Conservation (phyloP, 78 protist genomes). For the Ministeria vibrans region DNA sequence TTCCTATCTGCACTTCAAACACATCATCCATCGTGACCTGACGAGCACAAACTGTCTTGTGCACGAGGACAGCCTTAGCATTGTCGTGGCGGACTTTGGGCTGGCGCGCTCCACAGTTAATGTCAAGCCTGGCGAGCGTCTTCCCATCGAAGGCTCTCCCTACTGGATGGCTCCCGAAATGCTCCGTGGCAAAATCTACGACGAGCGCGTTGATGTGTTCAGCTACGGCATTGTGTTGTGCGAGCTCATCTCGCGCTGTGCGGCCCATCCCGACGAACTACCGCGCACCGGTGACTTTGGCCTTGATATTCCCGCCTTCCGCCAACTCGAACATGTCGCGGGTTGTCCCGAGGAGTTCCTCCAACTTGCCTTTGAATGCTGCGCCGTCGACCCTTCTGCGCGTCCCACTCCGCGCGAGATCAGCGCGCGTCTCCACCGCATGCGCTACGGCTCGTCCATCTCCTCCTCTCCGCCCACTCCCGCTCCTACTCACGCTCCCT, state of each 20-base stretch:
- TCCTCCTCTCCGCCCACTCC: too few relatives aligned
- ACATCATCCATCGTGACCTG: conserved; percentile 54
- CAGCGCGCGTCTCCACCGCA: too few relatives aligned
- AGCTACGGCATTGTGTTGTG: conserved; percentile 18
- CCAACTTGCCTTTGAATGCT: not conserved
- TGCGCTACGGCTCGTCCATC: too few relatives aligned
- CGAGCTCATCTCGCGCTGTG: conserved; percentile 6
- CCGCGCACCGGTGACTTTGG: conserved; percentile 16
- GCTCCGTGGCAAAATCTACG: conserved; percentile 5
- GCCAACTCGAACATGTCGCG: too few relatives aligned
- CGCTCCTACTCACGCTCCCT: too few relatives aligned
- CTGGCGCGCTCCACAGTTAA: conserved; percentile 1
- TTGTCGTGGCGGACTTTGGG: conserved; percentile 9
- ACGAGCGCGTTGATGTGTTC: conserved; percentile 7
- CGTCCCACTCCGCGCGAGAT: too few relatives aligned
- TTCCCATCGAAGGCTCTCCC: conserved; percentile 10
- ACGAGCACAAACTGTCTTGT: conserved; percentile 43
- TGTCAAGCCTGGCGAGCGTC: not conserved
- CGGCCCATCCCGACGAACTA: conserved; percentile 9
- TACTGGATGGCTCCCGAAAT: conserved; percentile 27
- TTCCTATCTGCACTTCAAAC: conserved; percentile 38
- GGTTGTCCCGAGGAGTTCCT: not conserved
- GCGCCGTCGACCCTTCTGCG: not conserved
- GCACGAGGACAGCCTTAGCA: not conserved
- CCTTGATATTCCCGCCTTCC: not conserved